Conservation (phyloP, 1,284 basidiomycete genomes). For the Ustilago nuda region DNA sequence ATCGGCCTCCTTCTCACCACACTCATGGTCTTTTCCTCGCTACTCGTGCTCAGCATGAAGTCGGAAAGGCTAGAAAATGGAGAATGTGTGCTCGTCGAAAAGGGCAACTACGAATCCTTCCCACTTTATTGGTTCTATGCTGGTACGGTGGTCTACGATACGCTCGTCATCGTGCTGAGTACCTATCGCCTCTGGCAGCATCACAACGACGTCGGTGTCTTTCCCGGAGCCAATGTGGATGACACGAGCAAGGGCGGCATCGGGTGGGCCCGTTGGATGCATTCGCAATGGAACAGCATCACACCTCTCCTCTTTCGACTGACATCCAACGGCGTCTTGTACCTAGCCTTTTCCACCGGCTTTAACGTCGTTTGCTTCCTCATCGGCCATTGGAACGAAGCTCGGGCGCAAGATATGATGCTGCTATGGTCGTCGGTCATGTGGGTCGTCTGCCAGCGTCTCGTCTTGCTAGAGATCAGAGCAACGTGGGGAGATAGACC, state of each 20-base stretch:
- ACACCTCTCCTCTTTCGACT: conserved; percentile 53
- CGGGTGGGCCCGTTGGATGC: conserved; percentile 19
- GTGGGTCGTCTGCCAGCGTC: conserved; percentile 55
- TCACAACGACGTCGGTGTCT: conserved; percentile 25
- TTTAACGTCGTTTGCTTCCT: conserved; percentile 59
- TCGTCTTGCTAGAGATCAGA: conserved; percentile 52
- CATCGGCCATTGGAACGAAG: conserved; percentile 29
- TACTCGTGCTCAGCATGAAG: conserved; percentile 44
- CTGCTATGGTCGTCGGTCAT: conserved; percentile 54
- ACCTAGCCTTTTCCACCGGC: conserved; percentile 47
- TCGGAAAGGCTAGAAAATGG: conserved; percentile 32
- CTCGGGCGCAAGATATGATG: conserved; percentile 50
- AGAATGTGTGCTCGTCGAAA: conserved; percentile 38
- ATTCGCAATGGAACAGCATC: conserved; percentile 34
- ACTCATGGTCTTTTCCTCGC: conserved; percentile 46
- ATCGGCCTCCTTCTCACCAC: conserved; percentile 34
- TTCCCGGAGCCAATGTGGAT: conserved; percentile 10
- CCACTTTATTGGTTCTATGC: conserved; percentile 57
- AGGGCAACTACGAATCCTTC: conserved; percentile 29
- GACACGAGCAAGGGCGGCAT: conserved; percentile 2
- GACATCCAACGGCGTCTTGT: conserved; percentile 53
- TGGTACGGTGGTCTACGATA: conserved; percentile 50
- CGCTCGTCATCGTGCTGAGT: conserved; percentile 43
- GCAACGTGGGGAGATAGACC: conserved; percentile 34
- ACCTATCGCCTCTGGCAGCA: conserved; percentile 47